Evolutionary conservation across 345 rosid genomes (phyloP).

Genomic region (Heritiera littoralis): DNA sequence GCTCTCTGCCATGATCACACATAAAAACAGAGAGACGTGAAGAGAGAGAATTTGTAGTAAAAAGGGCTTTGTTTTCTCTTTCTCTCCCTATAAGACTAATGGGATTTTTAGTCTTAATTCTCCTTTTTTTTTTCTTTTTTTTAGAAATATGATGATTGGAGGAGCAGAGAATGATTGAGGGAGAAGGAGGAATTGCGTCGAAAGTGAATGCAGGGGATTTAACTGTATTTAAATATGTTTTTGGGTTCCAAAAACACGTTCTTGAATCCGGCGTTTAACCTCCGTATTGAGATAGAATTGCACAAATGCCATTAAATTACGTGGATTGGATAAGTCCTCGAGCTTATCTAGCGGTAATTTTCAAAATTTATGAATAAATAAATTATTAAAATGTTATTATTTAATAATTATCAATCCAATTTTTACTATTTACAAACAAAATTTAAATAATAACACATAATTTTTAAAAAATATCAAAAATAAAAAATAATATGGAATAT

Average conservation of each 20-base stretch:
- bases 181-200: slow-evolving; percentile 11
- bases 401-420: too few species aligned
- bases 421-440: too few species aligned
- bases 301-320: neutral
- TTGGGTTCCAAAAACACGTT: too few species aligned
- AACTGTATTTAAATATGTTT: slow-evolving; percentile 4
- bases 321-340: neutral
- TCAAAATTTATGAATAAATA: neutral
- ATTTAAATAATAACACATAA: too few species aligned
- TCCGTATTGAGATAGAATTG: neutral
- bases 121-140: too few species aligned
- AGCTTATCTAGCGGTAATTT: neutral
- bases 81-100: neutral
- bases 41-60: neutral
- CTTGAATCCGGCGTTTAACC: too few species aligned
- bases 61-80: slow-evolving; percentile 23
- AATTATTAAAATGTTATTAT: too few species aligned
- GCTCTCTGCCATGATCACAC: slow-evolving; percentile 24
- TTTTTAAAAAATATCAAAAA: too few species aligned
- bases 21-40: neutral
- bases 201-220: slow-evolving; percentile 23
- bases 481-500: too few species aligned
- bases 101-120: slow-evolving; percentile 3
- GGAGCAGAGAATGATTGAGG: slow-evolving; percentile 34
- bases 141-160: slow-evolving; percentile 44